These are phyloP conservation scores for Torulaspora franciscae DNA, from an alignment of 805 yeast genomes.

Conservation along the genomic window DNA sequence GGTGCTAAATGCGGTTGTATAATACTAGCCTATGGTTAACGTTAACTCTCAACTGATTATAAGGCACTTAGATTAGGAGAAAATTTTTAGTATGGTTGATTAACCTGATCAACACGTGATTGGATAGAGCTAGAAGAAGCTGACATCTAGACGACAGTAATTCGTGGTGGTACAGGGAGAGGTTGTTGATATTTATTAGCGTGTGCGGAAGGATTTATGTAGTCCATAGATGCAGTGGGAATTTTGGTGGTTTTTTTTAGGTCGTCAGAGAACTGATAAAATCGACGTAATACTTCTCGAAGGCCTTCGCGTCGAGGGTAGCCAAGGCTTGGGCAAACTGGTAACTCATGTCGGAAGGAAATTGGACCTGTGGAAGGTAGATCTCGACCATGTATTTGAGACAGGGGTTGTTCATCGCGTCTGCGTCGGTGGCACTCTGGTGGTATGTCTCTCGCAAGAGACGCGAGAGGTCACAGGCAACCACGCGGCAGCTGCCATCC, in stretches of 20 bases:
- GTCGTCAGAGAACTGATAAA: constrained; percentile 34
- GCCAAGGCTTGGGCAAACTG: constrained; percentile 61
- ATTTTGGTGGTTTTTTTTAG: constrained; percentile 3
- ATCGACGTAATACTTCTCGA: constrained; percentile 62
- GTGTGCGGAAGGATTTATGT: background rate
- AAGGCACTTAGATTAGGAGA: background rate
- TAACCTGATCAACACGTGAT: constrained; percentile 1
- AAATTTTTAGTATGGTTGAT: constrained; percentile 4
- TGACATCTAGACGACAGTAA: constrained; percentile 3
- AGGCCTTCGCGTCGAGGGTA: constrained; percentile 52
- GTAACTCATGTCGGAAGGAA: constrained; percentile 54
- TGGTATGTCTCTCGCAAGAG: constrained; percentile 60
- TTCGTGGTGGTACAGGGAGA: background rate
- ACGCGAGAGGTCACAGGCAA: constrained; percentile 69
- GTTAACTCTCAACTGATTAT: background rate
- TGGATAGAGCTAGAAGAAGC: no score
- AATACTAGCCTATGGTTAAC: no score
- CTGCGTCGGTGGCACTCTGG: constrained; percentile 23
- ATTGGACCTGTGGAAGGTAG: constrained; percentile 48
- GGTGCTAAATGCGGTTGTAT: no score
- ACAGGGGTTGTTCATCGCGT: constrained; percentile 26
- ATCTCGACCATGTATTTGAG: constrained; percentile 48
- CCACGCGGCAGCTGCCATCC: constrained; percentile 74
- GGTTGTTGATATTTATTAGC: background rate
- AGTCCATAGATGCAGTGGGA: background rate